Evolutionary conservation across 2,329 filamentous ascomycete genomes (phyloP), one percentile per base, ranked within the genome.

Genomic region (Aureobasidium sp.): DNA sequence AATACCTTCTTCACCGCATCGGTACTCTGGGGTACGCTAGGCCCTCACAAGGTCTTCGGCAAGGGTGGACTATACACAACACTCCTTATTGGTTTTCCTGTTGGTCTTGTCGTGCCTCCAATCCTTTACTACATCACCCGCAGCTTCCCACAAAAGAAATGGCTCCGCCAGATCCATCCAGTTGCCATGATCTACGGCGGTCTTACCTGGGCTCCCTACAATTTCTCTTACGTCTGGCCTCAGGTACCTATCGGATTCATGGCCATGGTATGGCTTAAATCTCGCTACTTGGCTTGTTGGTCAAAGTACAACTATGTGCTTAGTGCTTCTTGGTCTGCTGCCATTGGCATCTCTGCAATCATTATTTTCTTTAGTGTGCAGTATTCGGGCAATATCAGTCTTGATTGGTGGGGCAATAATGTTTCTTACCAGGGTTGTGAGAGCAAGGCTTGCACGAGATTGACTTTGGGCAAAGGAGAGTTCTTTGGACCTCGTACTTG

Each of bases 251-350:
- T 59, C 13, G 46, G 56, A 1, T 59, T 47, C 32, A 48, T 59
- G 32, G 46, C 56, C 15, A 59, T 59, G 43, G 44, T 59, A 0
- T 50, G 46, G 43, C 56, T 59, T 34, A 59, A 59, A 32, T 20
- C 26, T 9, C 37, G 46, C 10, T 41, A 60, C 20, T 7, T 60
- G 10, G 57, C 46, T 26, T 50, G 47, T 29, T 60, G 57, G 46
- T 26, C 47, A 15, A 50, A 60, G 46, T 60, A 60, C 57, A 61
- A 61, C 47, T 51, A 51, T 20, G 59, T 61, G 59, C 59, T 61
- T 17, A 51, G 29, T 7, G 59, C 47, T 26, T 44, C 37, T 26
- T 61, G 48, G 59, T 52, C 47, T n/a, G 59, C 59, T 27, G 59
- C 59, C 37, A 61, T 61, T 43, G 59, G 47, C 20, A 27, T 61